Evolutionary conservation across 306 rosid genomes (phyloP).

Genomic region (Glycine tomentella): DNA sequence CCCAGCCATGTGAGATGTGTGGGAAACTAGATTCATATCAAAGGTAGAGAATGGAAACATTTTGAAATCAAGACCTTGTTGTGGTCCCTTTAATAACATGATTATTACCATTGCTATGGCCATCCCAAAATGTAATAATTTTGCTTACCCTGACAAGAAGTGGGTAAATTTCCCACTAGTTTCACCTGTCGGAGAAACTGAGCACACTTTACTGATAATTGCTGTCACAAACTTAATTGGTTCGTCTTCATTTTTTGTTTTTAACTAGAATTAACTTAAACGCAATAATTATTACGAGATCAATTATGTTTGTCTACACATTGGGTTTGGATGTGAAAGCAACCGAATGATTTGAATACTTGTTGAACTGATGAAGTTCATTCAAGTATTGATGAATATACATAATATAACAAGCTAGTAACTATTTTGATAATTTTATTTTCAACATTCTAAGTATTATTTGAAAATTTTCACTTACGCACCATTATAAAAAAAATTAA

Average conservation of each 20-base stretch:
- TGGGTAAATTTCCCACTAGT: conserved; percentile 40
- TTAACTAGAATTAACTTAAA: neutral
- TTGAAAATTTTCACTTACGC: neutral
- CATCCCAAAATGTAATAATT: conserved; percentile 25
- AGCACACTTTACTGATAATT: conserved; percentile 32
- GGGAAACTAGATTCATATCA: conserved; percentile 39
- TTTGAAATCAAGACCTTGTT: conserved; percentile 48
- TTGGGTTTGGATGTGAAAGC: neutral
- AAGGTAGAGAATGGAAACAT: conserved; percentile 54
- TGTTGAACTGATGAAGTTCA: conserved; percentile 1
- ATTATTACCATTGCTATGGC: conserved; percentile 5
- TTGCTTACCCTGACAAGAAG: conserved; percentile 36
- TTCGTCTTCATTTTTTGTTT: neutral
- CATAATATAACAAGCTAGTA: neutral
- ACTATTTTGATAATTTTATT: neutral
- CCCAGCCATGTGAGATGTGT: conserved; percentile 34
- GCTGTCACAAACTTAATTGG: neutral
- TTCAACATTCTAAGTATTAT: neutral
- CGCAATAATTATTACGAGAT: neutral
- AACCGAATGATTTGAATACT: neutral
- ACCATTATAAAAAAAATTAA: neutral
- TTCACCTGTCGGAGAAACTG: conserved; percentile 44
- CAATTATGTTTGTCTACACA: neutral
- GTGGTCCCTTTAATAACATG: conserved; percentile 53
- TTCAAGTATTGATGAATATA: neutral